Evolutionary conservation across 164 flowering plant species (phyloP).

Genomic region (Liriodendron chinense): DNA sequence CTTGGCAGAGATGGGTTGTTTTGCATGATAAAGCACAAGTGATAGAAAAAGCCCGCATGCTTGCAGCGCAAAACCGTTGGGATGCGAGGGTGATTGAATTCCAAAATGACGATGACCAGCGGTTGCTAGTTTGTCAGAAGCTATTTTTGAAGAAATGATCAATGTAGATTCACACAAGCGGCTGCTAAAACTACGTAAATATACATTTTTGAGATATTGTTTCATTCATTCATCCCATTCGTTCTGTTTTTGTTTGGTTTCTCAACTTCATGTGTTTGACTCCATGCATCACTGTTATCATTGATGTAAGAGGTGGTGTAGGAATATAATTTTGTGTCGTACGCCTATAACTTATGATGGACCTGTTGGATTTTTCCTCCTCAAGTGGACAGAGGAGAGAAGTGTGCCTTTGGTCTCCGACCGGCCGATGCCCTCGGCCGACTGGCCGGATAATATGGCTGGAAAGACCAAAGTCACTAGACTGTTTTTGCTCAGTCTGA

Average conservation of each 20-base stretch:
- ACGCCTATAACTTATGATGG: too few relatives aligned
- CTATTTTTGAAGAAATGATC: conserved; percentile 77
- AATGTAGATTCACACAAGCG: background rate
- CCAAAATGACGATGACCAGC: conserved; percentile 78
- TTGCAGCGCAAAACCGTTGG: conserved; percentile 76
- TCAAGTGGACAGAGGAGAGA: too few relatives aligned
- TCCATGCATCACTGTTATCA: too few relatives aligned
- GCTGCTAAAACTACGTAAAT: background rate
- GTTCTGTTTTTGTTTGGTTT: background rate
- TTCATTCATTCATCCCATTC: background rate
- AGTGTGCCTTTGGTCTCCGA: too few relatives aligned
- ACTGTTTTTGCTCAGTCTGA: too few relatives aligned
- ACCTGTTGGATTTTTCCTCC: too few relatives aligned
- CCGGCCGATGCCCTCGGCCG: too few relatives aligned
- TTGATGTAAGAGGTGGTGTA: too few relatives aligned
- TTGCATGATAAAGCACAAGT: conserved; percentile 62
- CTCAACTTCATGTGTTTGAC: too few relatives aligned
- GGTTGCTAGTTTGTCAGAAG: conserved; percentile 91
- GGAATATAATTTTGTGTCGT: too few relatives aligned
- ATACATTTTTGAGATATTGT: background rate
- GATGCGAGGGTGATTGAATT: conserved; percentile 90
- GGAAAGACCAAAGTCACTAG: too few relatives aligned
- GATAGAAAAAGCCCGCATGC: conserved; percentile 67
- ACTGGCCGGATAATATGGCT: too few relatives aligned
- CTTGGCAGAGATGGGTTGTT: conserved; percentile 85